Evolutionary conservation across 768 basidiomycete species (phyloP), one percentile per base, ranked within the genome.

Genomic region (Coprinellus micaceus): DNA sequence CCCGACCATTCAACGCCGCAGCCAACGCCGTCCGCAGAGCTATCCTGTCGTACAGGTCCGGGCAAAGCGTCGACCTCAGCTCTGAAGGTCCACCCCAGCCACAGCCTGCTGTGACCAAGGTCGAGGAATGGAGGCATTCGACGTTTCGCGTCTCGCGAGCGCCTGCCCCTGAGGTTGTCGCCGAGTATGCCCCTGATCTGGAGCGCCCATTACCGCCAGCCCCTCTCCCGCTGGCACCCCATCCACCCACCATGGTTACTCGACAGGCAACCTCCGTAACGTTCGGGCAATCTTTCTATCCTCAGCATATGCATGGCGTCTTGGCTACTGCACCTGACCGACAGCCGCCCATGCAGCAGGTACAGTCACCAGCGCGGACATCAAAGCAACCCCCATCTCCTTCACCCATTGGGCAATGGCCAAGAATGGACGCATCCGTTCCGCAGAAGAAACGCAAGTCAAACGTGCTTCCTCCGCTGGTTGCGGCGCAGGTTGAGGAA

Each of bases 381-480:
- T 29, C 49, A 10, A 12, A 17, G 33, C 49, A 36, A 37, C 33
- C 49, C 12, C 61, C 72, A 3, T 70, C 73, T 13, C 76, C 80
- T 28, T 70, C 77, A 25, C 80, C 78, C 2, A 66, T 85, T 0
- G 80, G 81, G 17, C 68, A 80, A 30, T 84, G 84, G 83, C 84
- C 82, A 36, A 77, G 78, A 21, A 61, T 64, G 11, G 75, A 83
- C 59, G 50, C 56, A 37, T 36, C n/a, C 21, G 28, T 19, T 25
- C 50, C n/a, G 29, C 40, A 12, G 40, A 24, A 28, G 72, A 73
- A 57, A 66, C n/a, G 66, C 60, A 69, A 69, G 60, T 58, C 62
- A 39, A 60, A 45, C 56, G 59, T 41, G 57, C 52, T 56, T 54
- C 40, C 40, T 10, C 40, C 40, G 13, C n/a, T 43, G 40, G 40